phyloP scores from a whole-genome alignment of 2,329 filamentous ascomycete genomes.

The Sclerotiophoma versabilis region DNA sequence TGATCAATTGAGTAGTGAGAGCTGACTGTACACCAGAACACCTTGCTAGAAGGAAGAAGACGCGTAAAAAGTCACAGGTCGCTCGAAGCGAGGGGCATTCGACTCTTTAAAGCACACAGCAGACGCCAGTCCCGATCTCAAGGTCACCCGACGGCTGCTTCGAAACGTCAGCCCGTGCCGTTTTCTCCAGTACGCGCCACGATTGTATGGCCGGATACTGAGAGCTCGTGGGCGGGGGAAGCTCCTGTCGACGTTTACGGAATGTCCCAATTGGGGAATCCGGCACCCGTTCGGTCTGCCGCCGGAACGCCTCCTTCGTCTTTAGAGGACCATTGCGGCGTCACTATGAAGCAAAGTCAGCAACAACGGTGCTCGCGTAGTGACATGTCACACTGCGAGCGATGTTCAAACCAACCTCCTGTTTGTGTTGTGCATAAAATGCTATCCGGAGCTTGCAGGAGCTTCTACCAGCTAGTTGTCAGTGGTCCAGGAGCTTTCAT shows the following conservation, averaged over 20 bases:
- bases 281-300: constrained; percentile 2
- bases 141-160: constrained; percentile 12
- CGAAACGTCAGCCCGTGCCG: constrained; percentile 1
- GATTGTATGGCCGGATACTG: constrained; percentile 9
- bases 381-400: neutral
- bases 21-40: constrained; percentile 1
- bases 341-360: neutral
- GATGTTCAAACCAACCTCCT: neutral
- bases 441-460: neutral
- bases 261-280: constrained; percentile 16
- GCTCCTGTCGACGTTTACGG: constrained; percentile 12
- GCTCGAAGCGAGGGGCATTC: neutral
- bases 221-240: constrained; percentile 13
- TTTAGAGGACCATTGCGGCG: constrained; percentile 1
- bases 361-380: neutral
- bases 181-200: constrained; percentile 7
- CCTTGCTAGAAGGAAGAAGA: neutral
- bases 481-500: neutral
- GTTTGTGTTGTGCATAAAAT: neutral
- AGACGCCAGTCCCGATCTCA: constrained; percentile 2
- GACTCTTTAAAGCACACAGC: neutral
- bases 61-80: neutral
- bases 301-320: constrained; percentile 14
- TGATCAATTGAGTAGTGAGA: neutral
- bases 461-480: constrained; percentile 1